phyloP scores from a whole-genome alignment of 306 rosid species.

The Trichosanthes cucumerina region DNA sequence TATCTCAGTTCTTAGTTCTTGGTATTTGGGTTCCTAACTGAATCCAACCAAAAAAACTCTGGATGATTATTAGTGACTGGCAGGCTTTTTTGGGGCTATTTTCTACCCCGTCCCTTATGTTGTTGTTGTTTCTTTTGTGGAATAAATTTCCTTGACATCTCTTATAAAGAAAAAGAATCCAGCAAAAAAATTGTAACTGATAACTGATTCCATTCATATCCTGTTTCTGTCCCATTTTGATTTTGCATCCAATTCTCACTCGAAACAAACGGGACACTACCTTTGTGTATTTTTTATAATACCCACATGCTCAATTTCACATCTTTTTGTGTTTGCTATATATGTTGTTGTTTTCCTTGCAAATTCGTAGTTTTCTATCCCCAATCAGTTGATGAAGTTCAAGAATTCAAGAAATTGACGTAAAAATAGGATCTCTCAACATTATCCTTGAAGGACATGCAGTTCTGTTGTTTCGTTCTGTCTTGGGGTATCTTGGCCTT shows the following conservation, averaged over 20 bases:
- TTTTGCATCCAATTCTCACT: neutral
- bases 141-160: no score
- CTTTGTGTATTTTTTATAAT: neutral
- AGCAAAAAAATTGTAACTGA: neutral
- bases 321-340: neutral
- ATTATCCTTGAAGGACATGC: neutral
- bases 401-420: neutral
- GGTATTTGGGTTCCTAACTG: no score
- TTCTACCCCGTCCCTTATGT: no score
- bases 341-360: neutral
- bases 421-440: neutral
- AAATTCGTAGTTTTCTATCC: neutral
- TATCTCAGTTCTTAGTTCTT: no score
- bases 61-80: no score
- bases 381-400: neutral
- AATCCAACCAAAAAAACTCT: no score
- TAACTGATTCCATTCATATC: neutral
- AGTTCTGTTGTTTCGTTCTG: neutral
- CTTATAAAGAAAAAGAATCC: no score
- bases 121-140: no score
- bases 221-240: neutral
- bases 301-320: neutral
- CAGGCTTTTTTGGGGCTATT: no score
- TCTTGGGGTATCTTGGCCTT: neutral
- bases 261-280: neutral